A percentile compares a stretch with the other conserved stretches of the same genome.
Conservation (phyloP, 805 yeast species). For the Priceomyces medius region DNA sequence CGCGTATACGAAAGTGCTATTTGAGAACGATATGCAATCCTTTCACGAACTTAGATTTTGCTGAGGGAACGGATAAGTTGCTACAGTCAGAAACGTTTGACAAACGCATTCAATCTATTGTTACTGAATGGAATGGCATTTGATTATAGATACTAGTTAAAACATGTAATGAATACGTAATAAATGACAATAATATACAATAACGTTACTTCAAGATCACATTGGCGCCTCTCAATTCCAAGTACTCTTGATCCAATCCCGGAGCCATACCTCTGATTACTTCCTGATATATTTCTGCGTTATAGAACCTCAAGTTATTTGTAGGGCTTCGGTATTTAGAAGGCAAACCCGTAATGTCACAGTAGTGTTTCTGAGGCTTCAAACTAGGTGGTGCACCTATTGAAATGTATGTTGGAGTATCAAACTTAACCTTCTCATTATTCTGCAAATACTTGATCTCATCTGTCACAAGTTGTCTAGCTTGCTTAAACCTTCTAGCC, state of each 20-base stretch:
- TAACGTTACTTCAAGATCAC: slow-evolving; percentile 59
- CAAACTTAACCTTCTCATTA: slow-evolving; percentile 37
- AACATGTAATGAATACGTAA: neutral
- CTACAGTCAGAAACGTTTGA: slow-evolving; percentile 34
- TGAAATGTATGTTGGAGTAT: slow-evolving; percentile 66
- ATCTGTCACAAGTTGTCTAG: slow-evolving; percentile 70
- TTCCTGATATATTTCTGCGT: slow-evolving; percentile 76
- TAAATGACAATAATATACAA: neutral
- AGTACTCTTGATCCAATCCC: slow-evolving; percentile 90
- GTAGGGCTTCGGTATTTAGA: slow-evolving; percentile 75
- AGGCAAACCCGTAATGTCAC: slow-evolving; percentile 89
- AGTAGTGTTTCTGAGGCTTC: slow-evolving; percentile 76
- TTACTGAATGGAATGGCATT: slow-evolving; percentile 22
- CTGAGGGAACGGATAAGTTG: slow-evolving; percentile 18
- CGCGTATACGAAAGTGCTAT: slow-evolving; percentile 52
- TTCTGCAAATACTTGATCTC: slow-evolving; percentile 65
- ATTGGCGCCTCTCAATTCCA: slow-evolving; percentile 84
- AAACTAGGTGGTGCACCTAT: slow-evolving; percentile 86
- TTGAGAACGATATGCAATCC: slow-evolving; percentile 62
- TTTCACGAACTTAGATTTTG: slow-evolving; percentile 35
- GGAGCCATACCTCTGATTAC: slow-evolving; percentile 77
- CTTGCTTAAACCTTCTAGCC: slow-evolving; percentile 66
- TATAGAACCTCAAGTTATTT: slow-evolving; percentile 73
- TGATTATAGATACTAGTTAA: neutral
- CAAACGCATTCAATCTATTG: slow-evolving; percentile 23